phyloP scores from a whole-genome alignment of 2,329 filamentous ascomycete genomes.

The Aureobasidium melanogenum region DNA sequence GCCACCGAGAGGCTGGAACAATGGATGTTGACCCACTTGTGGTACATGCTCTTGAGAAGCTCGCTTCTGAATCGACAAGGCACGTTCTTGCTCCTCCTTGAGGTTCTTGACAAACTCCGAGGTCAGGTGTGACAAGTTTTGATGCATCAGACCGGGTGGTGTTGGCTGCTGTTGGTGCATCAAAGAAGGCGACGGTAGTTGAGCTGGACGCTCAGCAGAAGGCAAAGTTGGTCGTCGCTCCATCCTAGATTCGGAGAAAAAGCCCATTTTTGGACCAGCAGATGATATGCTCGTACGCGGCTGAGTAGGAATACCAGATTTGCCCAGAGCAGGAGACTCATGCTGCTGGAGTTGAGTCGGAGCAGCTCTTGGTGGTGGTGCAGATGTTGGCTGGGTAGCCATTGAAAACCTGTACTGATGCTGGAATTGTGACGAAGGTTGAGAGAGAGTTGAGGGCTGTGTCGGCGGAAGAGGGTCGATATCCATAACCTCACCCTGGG shows the following conservation, averaged over 20 bases:
- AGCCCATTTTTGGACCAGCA: slow-evolving; percentile 23
- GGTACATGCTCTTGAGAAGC: slow-evolving; percentile 14
- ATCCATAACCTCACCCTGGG: slow-evolving; percentile 33
- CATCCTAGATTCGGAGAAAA: slow-evolving; percentile 23
- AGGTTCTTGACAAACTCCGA: slow-evolving; percentile 17
- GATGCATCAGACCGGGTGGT: slow-evolving; percentile 15
- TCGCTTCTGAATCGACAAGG: slow-evolving; percentile 20
- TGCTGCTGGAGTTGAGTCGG: slow-evolving; percentile 18
- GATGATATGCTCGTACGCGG: slow-evolving; percentile 18
- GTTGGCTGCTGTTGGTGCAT: slow-evolving; percentile 14
- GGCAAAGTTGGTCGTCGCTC: slow-evolving; percentile 20
- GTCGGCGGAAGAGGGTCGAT: slow-evolving; percentile 22
- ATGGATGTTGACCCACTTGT: slow-evolving; percentile 10
- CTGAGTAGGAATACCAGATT: slow-evolving; percentile 16
- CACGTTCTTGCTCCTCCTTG: slow-evolving; percentile 24
- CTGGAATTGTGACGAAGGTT: slow-evolving; percentile 15
- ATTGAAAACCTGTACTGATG: slow-evolving; percentile 23
- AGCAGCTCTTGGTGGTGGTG: slow-evolving; percentile 20
- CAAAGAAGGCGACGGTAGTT: neutral
- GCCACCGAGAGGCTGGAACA: neutral
- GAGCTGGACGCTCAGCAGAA: slow-evolving; percentile 14
- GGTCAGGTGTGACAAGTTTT: slow-evolving; percentile 9
- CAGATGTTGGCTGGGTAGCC: slow-evolving; percentile 24
- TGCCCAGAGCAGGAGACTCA: slow-evolving; percentile 18
- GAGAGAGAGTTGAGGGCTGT: neutral